Base-by-base conservation (phyloP, 805 yeast genomes). In the Candida sonorensis region DNA sequence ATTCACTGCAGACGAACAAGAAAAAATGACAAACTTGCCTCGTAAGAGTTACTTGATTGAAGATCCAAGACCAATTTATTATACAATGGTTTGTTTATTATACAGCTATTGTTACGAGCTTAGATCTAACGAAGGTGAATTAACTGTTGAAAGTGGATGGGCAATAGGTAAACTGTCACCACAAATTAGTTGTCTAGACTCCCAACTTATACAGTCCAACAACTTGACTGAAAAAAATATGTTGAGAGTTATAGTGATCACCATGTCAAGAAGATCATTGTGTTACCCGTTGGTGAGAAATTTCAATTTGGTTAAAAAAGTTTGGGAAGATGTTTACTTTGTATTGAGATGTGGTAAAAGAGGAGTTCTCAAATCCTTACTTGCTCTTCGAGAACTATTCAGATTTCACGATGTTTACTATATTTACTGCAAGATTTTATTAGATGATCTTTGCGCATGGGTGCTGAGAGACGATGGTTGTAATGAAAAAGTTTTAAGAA, bases 111-210 rank as follows among this genome's bases (percentile, higher is more conserved):
- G 72, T 33, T 87, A 79, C 51, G 97, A 92, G 41, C 57, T 70
- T 30, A 62, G 96, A 23, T 81, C 81, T 33, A 85, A 80, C 23
- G 75, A 72, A 48, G 80, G 79, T 10, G 79, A 73, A 13, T 72
- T 75, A 32, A 85, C 75, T 12, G 76, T 83, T 4, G 98, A 92
- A 55, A 81, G 94, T 36, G 85, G 94, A 0, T 92, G 98, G 98
- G 78, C 90, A 0, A 70, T 92, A 4, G 98, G 98, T 2, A 87
- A 81, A 44, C 46, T 92, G 15, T 62, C 77, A 0, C 95, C 97
- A 1, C 92, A 85, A 46, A 57, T 90, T 23, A 54, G 87, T 7
- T 76, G 68, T 42, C 59, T 92, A 20, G 97, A 87, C 52, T 59
- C 72, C 11, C 75, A 69, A 42, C 42, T 81, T 17, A 51, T 69